Conservation (phyloP, 768 basidiomycete species). For the Candolleomyces eurysporus region DNA sequence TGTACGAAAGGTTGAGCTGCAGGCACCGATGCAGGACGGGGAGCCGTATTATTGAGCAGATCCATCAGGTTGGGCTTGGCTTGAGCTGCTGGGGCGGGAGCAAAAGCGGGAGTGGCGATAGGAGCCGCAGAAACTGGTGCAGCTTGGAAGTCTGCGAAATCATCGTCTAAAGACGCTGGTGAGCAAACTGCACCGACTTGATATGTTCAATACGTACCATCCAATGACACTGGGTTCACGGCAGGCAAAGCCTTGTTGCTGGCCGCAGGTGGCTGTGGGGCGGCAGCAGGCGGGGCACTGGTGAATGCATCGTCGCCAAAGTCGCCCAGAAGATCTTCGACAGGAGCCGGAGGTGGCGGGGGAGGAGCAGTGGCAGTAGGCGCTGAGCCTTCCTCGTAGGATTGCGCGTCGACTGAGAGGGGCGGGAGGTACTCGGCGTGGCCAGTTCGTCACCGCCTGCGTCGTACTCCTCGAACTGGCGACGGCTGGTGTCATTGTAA, state of each 20-base stretch:
- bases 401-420: conserved; percentile 20
- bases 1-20: conserved; percentile 20
- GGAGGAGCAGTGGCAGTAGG: conserved; percentile 31
- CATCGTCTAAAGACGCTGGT: conserved; percentile 55
- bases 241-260: conserved; percentile 57
- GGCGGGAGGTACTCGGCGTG: conserved; percentile 32
- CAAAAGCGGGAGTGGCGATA: conserved; percentile 16
- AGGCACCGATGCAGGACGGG: conserved; percentile 28
- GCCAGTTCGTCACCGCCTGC: conserved; percentile 85
- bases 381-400: conserved; percentile 35
- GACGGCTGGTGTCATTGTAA: conserved; percentile 49
- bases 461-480: conserved; percentile 90
- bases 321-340: conserved; percentile 74
- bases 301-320: conserved; percentile 68
- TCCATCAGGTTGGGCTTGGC: conserved; percentile 47
- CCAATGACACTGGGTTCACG: conserved; percentile 36
- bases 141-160: conserved; percentile 84
- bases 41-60: conserved; percentile 36
- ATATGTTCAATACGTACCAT: conserved; percentile 32
- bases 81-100: conserved; percentile 34
- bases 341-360: conserved; percentile 41
- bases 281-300: conserved; percentile 26
- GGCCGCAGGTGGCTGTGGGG: conserved; percentile 23
- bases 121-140: conserved; percentile 46
- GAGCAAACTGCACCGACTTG: background rate